phyloP scores from a whole-genome alignment of 345 rosid species.

The Lepidium aucheri region DNA sequence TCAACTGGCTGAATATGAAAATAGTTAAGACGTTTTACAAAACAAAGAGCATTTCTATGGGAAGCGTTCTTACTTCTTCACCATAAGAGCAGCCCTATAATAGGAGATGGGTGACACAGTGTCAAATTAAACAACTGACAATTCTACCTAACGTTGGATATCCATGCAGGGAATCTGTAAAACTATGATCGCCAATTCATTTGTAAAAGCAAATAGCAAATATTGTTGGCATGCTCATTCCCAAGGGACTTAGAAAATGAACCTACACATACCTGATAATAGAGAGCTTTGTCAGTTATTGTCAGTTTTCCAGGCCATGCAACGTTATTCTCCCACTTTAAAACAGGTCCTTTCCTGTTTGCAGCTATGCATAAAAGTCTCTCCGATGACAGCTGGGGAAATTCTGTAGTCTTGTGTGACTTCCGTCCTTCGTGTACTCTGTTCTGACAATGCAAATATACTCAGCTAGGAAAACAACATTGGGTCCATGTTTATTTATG shows the following conservation, averaged over 20 bases:
- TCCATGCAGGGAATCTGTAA: neutral
- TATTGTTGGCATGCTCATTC: neutral
- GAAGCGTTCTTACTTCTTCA: conserved; percentile 1
- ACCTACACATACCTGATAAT: conserved; percentile 64
- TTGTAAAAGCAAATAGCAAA: neutral
- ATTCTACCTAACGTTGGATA: neutral
- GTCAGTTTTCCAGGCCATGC: conserved; percentile 95
- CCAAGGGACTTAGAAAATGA: neutral
- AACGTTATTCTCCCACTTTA: conserved; percentile 85
- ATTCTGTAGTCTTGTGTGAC: conserved; percentile 51
- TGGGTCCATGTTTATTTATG: neutral
- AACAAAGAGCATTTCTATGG: neutral
- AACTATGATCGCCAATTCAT: neutral
- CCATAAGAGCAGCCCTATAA: neutral
- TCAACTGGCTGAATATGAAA: conserved; percentile 52
- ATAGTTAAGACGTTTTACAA: neutral
- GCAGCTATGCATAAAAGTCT: conserved; percentile 71
- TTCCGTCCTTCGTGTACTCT: conserved; percentile 79
- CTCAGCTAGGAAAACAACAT: conserved; percentile 18
- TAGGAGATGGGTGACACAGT: neutral
- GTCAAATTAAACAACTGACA: neutral
- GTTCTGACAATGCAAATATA: conserved; percentile 38
- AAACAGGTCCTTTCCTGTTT: conserved; percentile 81
- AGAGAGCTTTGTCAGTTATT: conserved; percentile 80
- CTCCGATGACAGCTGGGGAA: conserved; percentile 47